A percentile compares a stretch with the other conserved stretches of the same genome.
Evolutionary conservation across 495 filamentous ascomycete species (phyloP).

Genomic region (Aspergillus cavernicola): DNA sequence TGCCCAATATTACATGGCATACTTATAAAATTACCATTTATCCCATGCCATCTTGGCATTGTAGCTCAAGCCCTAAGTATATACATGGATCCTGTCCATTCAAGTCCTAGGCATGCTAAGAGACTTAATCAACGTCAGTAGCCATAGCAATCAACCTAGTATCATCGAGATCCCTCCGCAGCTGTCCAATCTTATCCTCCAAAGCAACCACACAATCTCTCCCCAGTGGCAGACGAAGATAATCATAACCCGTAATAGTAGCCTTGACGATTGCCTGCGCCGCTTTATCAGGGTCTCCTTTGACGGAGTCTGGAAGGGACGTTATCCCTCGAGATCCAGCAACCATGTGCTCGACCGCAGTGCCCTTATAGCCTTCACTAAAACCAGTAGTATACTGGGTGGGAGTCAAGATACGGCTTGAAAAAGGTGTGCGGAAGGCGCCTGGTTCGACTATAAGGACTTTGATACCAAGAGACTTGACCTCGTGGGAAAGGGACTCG

Average conservation of each 20-base stretch:
- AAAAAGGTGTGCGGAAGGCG: slow-evolving; percentile 47
- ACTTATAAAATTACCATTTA: too few species aligned
- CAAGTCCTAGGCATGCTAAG: too few species aligned
- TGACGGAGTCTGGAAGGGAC: slow-evolving; percentile 1
- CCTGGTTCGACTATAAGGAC: slow-evolving; percentile 48
- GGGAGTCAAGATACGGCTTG: slow-evolving; percentile 13
- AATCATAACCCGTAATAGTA: neutral
- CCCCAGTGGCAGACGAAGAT: slow-evolving; percentile 15
- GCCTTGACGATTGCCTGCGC: neutral
- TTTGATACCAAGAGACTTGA: slow-evolving; percentile 35
- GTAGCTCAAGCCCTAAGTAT: too few species aligned
- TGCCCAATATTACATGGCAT: too few species aligned
- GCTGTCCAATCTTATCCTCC: slow-evolving; percentile 19
- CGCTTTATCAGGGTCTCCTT: slow-evolving; percentile 22
- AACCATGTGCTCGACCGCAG: slow-evolving; percentile 35
- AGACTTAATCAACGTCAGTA: slow-evolving; percentile 14
- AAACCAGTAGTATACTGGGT: slow-evolving; percentile 15
- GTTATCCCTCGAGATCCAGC: neutral
- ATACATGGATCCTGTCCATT: too few species aligned
- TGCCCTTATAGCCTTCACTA: slow-evolving; percentile 38
- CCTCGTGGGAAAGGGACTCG: slow-evolving; percentile 44
- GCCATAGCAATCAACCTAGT: slow-evolving; percentile 12
- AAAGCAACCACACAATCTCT: slow-evolving; percentile 21
- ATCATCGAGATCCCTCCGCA: slow-evolving; percentile 20
- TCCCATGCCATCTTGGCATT: too few species aligned